Evolutionary conservation across 2,329 filamentous ascomycete genomes (phyloP).

Genomic region (Penicillium sp.): DNA sequence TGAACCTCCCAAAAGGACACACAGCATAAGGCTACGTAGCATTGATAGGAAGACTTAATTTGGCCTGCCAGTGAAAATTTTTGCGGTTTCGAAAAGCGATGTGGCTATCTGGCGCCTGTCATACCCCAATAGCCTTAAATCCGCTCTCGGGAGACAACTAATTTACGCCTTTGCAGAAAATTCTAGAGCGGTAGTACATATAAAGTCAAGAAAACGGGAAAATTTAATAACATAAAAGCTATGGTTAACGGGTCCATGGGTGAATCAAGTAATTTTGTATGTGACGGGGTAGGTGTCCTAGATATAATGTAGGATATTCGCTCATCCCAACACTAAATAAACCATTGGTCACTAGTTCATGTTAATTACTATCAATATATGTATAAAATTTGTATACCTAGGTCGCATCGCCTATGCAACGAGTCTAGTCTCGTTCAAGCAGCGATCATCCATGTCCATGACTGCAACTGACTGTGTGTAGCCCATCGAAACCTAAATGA

Average conservation of each 20-base stretch:
- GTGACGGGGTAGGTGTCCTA: not conserved
- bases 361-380: not conserved
- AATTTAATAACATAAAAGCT: not conserved
- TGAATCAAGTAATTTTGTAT: not conserved
- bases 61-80: not conserved
- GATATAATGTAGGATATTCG: not conserved
- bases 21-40: not conserved
- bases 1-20: not conserved
- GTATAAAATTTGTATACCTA: no score
- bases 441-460: not conserved
- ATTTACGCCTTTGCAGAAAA: not conserved
- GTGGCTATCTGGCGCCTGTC: not conserved
- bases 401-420: not conserved
- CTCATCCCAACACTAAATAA: not conserved
- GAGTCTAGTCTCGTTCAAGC: not conserved
- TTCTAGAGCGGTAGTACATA: not conserved
- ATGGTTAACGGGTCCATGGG: no score
- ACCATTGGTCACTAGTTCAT: not conserved
- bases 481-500: not conserved
- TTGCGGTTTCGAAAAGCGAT: no score
- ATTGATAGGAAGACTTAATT: not conserved
- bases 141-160: not conserved
- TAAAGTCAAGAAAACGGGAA: not conserved
- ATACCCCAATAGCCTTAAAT: not conserved
- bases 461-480: not conserved